Conservation (phyloP, 192 early-diverging fungal genomes). For the Coemansia erecta region DNA sequence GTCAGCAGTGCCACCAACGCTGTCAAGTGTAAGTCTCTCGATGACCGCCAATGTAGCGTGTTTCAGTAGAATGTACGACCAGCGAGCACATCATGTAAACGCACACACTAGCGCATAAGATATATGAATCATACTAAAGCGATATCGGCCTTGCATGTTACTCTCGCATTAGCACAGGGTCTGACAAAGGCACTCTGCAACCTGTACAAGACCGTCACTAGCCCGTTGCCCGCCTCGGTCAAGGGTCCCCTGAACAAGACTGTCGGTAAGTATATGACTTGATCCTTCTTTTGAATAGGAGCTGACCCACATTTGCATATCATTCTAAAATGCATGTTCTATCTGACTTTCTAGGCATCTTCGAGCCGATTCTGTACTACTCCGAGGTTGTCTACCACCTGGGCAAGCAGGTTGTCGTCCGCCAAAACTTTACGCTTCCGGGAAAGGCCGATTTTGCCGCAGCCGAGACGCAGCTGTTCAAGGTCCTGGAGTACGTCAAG, state of each 20-base stretch:
- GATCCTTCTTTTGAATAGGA: too few species aligned
- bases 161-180: constrained; percentile 49
- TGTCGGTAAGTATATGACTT: constrained; percentile 11
- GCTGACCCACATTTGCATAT: too few species aligned
- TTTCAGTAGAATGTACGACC: neutral
- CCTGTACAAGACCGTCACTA: constrained; percentile 43
- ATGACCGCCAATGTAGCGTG: neutral
- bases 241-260: constrained; percentile 46
- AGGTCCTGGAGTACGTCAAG: constrained; percentile 45
- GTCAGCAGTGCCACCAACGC: constrained; percentile 29
- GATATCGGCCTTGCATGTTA: too few species aligned
- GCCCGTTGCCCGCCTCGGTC: constrained; percentile 42
- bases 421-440: constrained; percentile 49
- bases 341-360: constrained; percentile 6
- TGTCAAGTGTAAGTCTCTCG: constrained; percentile 40
- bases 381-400: constrained; percentile 49
- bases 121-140: too few species aligned
- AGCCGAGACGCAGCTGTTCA: constrained; percentile 52
- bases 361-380: constrained; percentile 50
- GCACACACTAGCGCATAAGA: neutral
- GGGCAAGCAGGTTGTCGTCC: constrained; percentile 39
- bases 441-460: constrained; percentile 45
- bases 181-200: constrained; percentile 47
- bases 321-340: too few species aligned
- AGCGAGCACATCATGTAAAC: neutral